phyloP scores from a whole-genome alignment of 257 asterid genomes.

The Penstemon newberryi region DNA sequence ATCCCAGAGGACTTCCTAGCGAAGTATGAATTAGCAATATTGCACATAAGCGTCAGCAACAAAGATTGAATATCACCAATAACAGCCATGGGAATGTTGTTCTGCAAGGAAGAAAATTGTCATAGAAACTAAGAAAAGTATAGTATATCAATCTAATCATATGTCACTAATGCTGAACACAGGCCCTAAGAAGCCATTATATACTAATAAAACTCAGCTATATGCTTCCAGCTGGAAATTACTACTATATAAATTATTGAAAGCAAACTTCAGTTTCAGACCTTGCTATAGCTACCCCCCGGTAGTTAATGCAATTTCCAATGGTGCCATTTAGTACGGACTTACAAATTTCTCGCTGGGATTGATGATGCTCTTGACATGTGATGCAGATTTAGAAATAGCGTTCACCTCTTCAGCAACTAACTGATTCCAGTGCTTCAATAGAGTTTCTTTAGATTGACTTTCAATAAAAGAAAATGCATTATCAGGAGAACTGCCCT shows the following conservation, averaged over 20 bases:
- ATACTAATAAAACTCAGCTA: background rate
- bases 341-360: slow-evolving; percentile 55
- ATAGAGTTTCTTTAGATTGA: slow-evolving; percentile 56
- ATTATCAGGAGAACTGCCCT: slow-evolving; percentile 42
- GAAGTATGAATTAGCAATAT: slow-evolving; percentile 64
- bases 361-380: slow-evolving; percentile 55
- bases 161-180: slow-evolving; percentile 13
- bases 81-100: slow-evolving; percentile 44
- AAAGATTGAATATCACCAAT: slow-evolving; percentile 78
- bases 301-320: slow-evolving; percentile 13
- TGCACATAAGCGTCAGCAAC: slow-evolving; percentile 74
- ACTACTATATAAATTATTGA: slow-evolving; percentile 4
- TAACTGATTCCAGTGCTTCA: slow-evolving; percentile 57
- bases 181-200: background rate
- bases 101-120: slow-evolving; percentile 52
- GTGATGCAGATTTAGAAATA: slow-evolving; percentile 66
- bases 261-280: slow-evolving; percentile 17
- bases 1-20: slow-evolving; percentile 55
- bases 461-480: slow-evolving; percentile 43
- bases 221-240: slow-evolving; percentile 23
- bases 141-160: slow-evolving; percentile 14
- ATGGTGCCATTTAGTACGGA: slow-evolving; percentile 20
- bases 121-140: slow-evolving; percentile 26
- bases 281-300: slow-evolving; percentile 11
- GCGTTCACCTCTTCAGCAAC: slow-evolving; percentile 87